A percentile compares a stretch with the other conserved stretches of the same genome.
These are phyloP conservation scores for Cronartium quercuum DNA, from an alignment of 1,284 basidiomycete species.

Conservation along the genomic window DNA sequence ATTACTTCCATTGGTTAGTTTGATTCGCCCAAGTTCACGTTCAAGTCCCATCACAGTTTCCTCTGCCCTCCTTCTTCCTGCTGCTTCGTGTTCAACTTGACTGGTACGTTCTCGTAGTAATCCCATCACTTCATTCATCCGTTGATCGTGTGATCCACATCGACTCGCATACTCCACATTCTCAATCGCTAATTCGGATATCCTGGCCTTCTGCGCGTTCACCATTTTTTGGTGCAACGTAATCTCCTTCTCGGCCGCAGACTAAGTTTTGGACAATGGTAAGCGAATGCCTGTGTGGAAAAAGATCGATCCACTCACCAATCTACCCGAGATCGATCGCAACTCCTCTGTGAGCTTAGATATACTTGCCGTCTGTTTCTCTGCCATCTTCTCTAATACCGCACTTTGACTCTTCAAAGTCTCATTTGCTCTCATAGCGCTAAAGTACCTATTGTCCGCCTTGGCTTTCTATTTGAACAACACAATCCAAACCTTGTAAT, in stretches of 20 bases:
- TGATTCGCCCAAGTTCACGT: slow-evolving; percentile 49
- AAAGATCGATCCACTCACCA: slow-evolving; percentile 53
- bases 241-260: slow-evolving; percentile 55
- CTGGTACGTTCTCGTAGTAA: slow-evolving; percentile 50
- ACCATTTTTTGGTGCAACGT: slow-evolving; percentile 52
- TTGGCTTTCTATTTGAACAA: slow-evolving; percentile 64
- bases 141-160: slow-evolving; percentile 46
- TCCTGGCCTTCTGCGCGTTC: slow-evolving; percentile 51
- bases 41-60: slow-evolving; percentile 46
- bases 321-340: slow-evolving; percentile 56
- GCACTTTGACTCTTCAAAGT: slow-evolving; percentile 71
- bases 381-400: slow-evolving; percentile 59
- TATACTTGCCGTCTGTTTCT: slow-evolving; percentile 71
- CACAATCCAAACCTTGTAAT: not conserved
- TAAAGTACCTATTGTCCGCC: slow-evolving; percentile 89
- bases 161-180: slow-evolving; percentile 27
- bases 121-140: slow-evolving; percentile 47
- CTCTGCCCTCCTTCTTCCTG: slow-evolving; percentile 46
- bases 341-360: slow-evolving; percentile 67
- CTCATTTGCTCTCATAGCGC: slow-evolving; percentile 83
- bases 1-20: slow-evolving; percentile 45
- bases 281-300: not conserved
- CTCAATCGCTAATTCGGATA: slow-evolving; percentile 50
- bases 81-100: slow-evolving; percentile 49
- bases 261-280: slow-evolving; percentile 49